These are phyloP conservation scores for Raffaelea ambrosiae DNA, from an alignment of 2,329 filamentous ascomycete species.

Conservation along the genomic window DNA sequence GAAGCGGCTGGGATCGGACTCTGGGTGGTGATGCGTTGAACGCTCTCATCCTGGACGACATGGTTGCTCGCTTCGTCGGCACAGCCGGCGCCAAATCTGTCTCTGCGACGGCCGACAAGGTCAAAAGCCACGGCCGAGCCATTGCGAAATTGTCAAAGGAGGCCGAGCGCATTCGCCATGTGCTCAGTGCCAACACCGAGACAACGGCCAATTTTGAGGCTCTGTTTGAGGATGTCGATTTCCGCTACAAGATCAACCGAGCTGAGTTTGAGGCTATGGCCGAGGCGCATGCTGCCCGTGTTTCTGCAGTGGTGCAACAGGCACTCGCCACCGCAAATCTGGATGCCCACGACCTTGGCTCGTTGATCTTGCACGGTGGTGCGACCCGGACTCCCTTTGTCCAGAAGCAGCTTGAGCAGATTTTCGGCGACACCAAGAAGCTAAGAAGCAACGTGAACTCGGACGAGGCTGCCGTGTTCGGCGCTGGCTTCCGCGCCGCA, in stretches of 20 bases:
- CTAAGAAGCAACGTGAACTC: slow-evolving; percentile 92
- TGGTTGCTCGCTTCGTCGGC: slow-evolving; percentile 70
- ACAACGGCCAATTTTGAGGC: slow-evolving; percentile 76
- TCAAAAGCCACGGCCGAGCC: slow-evolving; percentile 71
- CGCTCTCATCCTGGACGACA: slow-evolving; percentile 78
- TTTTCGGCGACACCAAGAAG: slow-evolving; percentile 65
- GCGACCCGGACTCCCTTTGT: slow-evolving; percentile 88
- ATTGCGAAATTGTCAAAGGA: slow-evolving; percentile 91
- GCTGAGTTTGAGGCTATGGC: slow-evolving; percentile 74
- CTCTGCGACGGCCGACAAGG: slow-evolving; percentile 50
- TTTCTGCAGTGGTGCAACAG: slow-evolving; percentile 60
- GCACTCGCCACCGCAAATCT: slow-evolving; percentile 69
- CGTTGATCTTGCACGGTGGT: slow-evolving; percentile 88
- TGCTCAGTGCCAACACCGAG: slow-evolving; percentile 87
- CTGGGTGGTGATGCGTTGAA: slow-evolving; percentile 89
- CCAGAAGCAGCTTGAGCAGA: slow-evolving; percentile 74
- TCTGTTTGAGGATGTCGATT: slow-evolving; percentile 84
- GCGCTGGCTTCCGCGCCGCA: slow-evolving; percentile 88
- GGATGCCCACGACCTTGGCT: slow-evolving; percentile 68
- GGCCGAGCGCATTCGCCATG: slow-evolving; percentile 75
- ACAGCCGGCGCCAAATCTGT: slow-evolving; percentile 59
- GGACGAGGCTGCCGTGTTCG: slow-evolving; percentile 93
- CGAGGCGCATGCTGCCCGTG: slow-evolving; percentile 56
- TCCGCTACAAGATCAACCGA: slow-evolving; percentile 81
- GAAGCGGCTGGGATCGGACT: slow-evolving; percentile 78